These are phyloP conservation scores for Torrubiella hemipterigena DNA, from an alignment of 2,329 filamentous ascomycete genomes.

Conservation along the genomic window DNA sequence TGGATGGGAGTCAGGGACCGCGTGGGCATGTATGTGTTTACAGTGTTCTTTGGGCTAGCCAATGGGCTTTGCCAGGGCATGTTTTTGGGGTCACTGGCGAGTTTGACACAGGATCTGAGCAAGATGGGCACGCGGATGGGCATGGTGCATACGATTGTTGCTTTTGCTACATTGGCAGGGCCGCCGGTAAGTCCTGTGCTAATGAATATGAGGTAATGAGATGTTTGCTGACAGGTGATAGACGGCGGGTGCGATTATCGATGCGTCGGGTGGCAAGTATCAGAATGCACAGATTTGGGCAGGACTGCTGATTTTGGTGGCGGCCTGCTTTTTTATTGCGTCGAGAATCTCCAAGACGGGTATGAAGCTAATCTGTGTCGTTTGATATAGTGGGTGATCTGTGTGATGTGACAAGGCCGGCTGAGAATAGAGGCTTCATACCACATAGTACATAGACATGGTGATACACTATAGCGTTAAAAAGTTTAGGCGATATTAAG, in stretches of 20 bases:
- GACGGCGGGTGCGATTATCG: constrained; percentile 16
- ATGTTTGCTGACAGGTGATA: not conserved
- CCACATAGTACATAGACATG: no score
- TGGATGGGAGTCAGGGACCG: constrained; percentile 16
- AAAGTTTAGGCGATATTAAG: no score
- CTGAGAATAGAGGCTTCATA: no score
- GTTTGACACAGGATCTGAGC: constrained; percentile 24
- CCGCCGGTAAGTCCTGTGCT: constrained; percentile 17
- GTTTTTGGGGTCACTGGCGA: constrained; percentile 24
- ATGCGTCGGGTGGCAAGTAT: constrained; percentile 11
- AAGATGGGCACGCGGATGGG: constrained; percentile 30
- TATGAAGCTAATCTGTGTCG: no score
- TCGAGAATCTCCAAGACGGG: constrained; percentile 1
- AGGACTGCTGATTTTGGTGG: constrained; percentile 1
- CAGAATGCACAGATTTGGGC: constrained; percentile 21
- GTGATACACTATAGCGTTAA: no score
- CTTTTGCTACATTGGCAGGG: constrained; percentile 28
- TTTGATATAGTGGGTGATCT: no score
- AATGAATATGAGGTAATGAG: not conserved
- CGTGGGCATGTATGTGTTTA: constrained; percentile 17
- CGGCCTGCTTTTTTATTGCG: not conserved
- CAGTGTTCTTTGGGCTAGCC: constrained; percentile 16
- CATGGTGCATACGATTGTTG: constrained; percentile 28
- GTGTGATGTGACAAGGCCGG: no score
- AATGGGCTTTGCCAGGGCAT: constrained; percentile 16